Percentiles rank a stretch among this genome's conserved stretches.
These are phyloP conservation scores for Pleurozium schreberi DNA, from an alignment of 225 moss, liverwort and hornwort genomes.

Conservation along the genomic window DNA sequence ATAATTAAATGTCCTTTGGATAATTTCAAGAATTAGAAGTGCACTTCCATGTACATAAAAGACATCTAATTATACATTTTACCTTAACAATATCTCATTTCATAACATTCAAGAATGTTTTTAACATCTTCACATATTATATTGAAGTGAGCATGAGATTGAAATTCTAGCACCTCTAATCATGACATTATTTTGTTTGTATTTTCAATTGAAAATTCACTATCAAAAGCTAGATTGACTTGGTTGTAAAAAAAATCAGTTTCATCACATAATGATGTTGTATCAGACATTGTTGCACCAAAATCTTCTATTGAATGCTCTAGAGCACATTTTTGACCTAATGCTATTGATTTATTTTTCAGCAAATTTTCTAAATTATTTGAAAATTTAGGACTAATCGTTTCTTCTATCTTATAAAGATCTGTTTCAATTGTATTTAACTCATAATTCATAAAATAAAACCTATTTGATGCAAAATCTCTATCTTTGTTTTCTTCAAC, in stretches of 20 bases:
- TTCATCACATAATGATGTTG: neutral
- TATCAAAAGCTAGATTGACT: neutral
- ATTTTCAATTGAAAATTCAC: neutral
- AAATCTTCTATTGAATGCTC: neutral
- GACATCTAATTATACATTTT: too few relatives aligned
- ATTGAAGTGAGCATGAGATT: neutral
- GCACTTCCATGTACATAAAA: too few relatives aligned
- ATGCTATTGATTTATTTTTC: neutral
- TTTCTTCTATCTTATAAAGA: neutral
- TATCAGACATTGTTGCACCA: neutral
- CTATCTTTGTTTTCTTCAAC: neutral
- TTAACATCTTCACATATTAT: neutral
- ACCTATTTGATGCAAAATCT: neutral
- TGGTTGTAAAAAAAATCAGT: neutral
- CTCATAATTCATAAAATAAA: neutral
- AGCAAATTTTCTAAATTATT: neutral
- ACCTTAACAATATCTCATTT: neutral
- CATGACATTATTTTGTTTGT: neutral
- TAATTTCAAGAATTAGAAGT: neutral
- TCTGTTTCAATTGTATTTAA: neutral
- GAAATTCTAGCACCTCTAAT: neutral
- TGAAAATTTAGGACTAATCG: neutral
- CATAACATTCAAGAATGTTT: neutral
- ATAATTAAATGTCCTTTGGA: neutral
- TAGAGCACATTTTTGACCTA: neutral